Conservation (phyloP, 108 stramenopile genomes). For the Nitzschia sp. region DNA sequence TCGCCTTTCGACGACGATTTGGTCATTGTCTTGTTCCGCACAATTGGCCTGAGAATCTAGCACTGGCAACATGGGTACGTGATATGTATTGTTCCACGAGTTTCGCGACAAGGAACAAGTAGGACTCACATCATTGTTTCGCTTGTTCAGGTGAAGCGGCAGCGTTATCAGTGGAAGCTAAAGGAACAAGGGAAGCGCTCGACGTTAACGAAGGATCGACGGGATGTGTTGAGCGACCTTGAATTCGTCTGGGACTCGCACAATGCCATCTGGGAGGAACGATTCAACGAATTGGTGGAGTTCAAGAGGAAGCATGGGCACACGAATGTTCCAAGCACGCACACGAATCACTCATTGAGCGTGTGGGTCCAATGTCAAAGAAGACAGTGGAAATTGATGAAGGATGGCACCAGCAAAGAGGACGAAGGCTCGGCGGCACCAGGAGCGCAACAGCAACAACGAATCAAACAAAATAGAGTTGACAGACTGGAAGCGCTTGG, state of each 20-base stretch:
- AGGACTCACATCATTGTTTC: too few relatives aligned
- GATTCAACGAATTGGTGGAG: constrained; percentile 24
- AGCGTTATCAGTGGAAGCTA: constrained; percentile 25
- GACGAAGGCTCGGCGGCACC: constrained; percentile 27
- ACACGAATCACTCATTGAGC: constrained; percentile 42
- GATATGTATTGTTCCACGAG: too few relatives aligned
- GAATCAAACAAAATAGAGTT: constrained; percentile 33
- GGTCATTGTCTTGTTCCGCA: constrained; percentile 28
- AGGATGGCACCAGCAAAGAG: too few relatives aligned
- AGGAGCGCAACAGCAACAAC: constrained; percentile 31
- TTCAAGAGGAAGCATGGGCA: constrained; percentile 38
- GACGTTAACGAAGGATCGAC: constrained; percentile 10
- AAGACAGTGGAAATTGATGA: constrained; percentile 48
- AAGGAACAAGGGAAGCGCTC: constrained; percentile 34
- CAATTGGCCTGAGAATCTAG: constrained; percentile 21
- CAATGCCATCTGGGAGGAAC: constrained; percentile 33
- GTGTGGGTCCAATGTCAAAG: constrained; percentile 63
- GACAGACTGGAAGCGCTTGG: constrained; percentile 46
- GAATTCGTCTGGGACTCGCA: constrained; percentile 46
- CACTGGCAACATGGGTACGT: constrained; percentile 18
- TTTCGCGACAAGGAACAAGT: too few relatives aligned
- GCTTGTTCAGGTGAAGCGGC: too few relatives aligned
- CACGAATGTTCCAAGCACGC: constrained; percentile 41
- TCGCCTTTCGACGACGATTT: constrained; percentile 2
- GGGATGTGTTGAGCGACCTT: neutral